A percentile compares a stretch with the other conserved stretches of the same genome.
These are phyloP conservation scores for Elsinoe arachidis DNA, from an alignment of 2,329 filamentous ascomycete genomes.

Conservation along the genomic window DNA sequence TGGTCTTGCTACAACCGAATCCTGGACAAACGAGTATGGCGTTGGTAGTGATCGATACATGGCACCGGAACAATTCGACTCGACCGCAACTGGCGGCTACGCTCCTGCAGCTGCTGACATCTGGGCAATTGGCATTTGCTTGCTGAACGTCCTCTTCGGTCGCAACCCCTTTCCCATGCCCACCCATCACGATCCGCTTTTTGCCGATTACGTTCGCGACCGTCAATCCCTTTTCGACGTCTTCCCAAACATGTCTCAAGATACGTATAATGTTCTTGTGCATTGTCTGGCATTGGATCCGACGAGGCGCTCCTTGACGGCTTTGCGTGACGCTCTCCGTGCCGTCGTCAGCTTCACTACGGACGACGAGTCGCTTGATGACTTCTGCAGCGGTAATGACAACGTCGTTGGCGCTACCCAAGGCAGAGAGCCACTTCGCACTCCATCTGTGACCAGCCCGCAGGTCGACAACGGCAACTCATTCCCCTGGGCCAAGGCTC, in stretches of 20 bases:
- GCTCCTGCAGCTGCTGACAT: conserved; percentile 88
- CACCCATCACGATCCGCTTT: conserved; percentile 81
- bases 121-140: conserved; percentile 94
- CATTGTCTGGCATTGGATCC: conserved; percentile 89
- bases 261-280: conserved; percentile 88
- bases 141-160: conserved; percentile 93
- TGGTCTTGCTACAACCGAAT: conserved; percentile 79
- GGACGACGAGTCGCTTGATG: conserved; percentile 81
- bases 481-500: conserved; percentile 90
- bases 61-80: conserved; percentile 97
- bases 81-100: conserved; percentile 65
- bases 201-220: conserved; percentile 85
- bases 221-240: conserved; percentile 95
- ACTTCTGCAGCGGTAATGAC: conserved; percentile 76
- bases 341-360: conserved; percentile 87
- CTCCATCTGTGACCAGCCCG: conserved; percentile 86
- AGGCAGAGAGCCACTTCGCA: conserved; percentile 90
- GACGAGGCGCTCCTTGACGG: conserved; percentile 71
- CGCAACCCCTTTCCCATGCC: conserved; percentile 92
- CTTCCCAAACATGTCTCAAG: conserved; percentile 96
- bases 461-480: conserved; percentile 65
- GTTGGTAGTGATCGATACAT: conserved; percentile 98
- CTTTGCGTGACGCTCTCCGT: conserved; percentile 66
- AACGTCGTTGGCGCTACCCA: conserved; percentile 63
- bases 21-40: conserved; percentile 84